These are phyloP conservation scores for Hyphopichia pseudoburtonii DNA, from an alignment of 1,139 yeast genomes.

Conservation along the genomic window DNA sequence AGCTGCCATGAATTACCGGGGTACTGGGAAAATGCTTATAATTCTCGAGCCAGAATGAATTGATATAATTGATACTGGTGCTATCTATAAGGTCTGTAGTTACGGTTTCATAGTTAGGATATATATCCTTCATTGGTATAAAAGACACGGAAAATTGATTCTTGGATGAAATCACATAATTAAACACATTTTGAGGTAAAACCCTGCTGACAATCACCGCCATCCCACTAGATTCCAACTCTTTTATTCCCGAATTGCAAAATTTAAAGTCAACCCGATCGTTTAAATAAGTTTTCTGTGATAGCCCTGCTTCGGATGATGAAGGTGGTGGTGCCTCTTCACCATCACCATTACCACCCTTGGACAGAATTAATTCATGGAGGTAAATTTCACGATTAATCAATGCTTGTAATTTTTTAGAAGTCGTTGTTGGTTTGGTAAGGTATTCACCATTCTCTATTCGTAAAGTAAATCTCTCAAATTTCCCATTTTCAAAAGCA, in stretches of 20 bases:
- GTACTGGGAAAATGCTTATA: no score
- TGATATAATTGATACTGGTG: slow-evolving; percentile 18
- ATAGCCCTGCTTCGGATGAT: not conserved
- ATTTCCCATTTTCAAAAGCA: slow-evolving; percentile 30
- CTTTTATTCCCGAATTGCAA: slow-evolving; percentile 23
- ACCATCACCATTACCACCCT: not conserved
- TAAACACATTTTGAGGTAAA: slow-evolving; percentile 28
- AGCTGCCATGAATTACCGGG: no score
- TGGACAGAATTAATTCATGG: not conserved
- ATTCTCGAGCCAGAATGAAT: slow-evolving; percentile 16
- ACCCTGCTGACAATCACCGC: slow-evolving; percentile 26
- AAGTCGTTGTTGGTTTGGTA: not conserved
- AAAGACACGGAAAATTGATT: slow-evolving; percentile 26
- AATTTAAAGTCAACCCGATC: slow-evolving; percentile 29
- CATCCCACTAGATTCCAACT: slow-evolving; percentile 19
- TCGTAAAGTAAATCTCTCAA: slow-evolving; percentile 15
- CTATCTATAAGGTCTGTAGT: not conserved
- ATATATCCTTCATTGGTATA: slow-evolving; percentile 8
- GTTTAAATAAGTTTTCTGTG: slow-evolving; percentile 16
- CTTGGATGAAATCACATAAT: slow-evolving; percentile 30
- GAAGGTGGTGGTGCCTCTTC: not conserved
- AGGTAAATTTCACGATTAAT: not conserved
- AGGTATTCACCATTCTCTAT: not conserved
- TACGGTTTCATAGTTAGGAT: not conserved
- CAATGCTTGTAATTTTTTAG: not conserved